Conservation (phyloP, 1,284 basidiomycete genomes). For the Peniophora sp. region DNA sequence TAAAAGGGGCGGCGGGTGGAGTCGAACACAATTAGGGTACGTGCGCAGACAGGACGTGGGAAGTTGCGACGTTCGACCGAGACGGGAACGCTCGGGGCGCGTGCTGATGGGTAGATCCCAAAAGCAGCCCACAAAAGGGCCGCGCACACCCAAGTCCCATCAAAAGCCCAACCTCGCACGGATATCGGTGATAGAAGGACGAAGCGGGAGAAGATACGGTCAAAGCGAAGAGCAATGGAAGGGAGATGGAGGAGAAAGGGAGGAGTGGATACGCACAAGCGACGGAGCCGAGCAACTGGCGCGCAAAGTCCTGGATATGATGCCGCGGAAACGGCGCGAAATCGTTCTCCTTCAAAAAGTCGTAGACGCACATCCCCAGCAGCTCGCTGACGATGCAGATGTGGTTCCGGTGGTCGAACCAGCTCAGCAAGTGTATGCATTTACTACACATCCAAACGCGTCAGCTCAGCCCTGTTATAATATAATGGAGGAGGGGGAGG, state of each 20-base stretch:
- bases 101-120: no score
- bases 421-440: slow-evolving; percentile 94
- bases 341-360: slow-evolving; percentile 97
- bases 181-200: neutral
- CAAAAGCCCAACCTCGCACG: neutral
- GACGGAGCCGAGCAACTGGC: slow-evolving; percentile 88
- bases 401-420: slow-evolving; percentile 97
- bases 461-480: slow-evolving; percentile 11
- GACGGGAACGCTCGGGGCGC: no score
- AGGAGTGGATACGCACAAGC: slow-evolving; percentile 62
- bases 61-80: no score
- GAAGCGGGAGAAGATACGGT: neutral
- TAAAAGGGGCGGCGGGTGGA: no score
- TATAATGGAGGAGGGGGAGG: slow-evolving; percentile 3
- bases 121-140: no score
- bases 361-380: slow-evolving; percentile 96
- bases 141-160: no score
- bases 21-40: no score
- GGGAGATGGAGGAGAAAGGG: slow-evolving; percentile 1
- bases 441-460: slow-evolving; percentile 50
- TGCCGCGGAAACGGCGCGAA: slow-evolving; percentile 94
- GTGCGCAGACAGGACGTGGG: no score
- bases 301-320: slow-evolving; percentile 95
- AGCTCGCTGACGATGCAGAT: slow-evolving; percentile 97
- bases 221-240: no score